Base-by-base conservation (phyloP, 257 asterid species). In the Solanum rostratum region DNA sequence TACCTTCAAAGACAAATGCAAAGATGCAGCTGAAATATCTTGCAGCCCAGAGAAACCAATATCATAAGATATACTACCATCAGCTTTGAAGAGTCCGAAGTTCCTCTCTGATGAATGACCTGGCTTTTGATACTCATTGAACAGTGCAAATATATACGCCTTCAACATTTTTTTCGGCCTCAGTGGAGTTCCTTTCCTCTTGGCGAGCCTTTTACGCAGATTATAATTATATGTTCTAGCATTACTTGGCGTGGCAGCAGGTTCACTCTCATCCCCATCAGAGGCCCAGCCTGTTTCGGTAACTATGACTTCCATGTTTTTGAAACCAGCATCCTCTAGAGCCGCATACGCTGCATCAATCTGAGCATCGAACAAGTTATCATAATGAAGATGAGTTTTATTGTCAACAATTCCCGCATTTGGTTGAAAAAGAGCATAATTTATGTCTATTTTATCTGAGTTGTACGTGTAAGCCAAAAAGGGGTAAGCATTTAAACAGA, bases 281-380 rank as follows among this genome's bases (percentile, higher is more conserved):
- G 99, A 97, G 84, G 99, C 98, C 99, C 99, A 97, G 41, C 99
- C 99, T 1, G 99, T 97, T 88, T 97, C 99, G 1, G 99, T 95
- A 62, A 97, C 87, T 62, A 97, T 92, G 76, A 97, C 97, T 84
- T 97, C 99, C 98, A 97, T 95, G 68, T 92, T 91, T 49, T 83
- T 86, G 84, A 85, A 91, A 10, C 99, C 98, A 6, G 95, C 97
- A 73, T 89, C 89, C 79, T 95, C 98, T 84, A 97, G 80, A 27
- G 99, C 99, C 55, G 90, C 98, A 88, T 95, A 97, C 59, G 98
- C 97, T 29, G 99, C 97, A 85, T 97, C 99, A 57, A 97, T 93
- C 89, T 94, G 99, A 83, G 99, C 99, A 85, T 97, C 99, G 7
- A 97, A 94, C 94, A 97, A 53, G 92, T 97, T 97, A 86, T 95